A percentile compares a stretch with the other conserved stretches of the same genome.
Evolutionary conservation across 2,329 filamentous ascomycete genomes (phyloP).

Genomic region (Alternaria rosae): DNA sequence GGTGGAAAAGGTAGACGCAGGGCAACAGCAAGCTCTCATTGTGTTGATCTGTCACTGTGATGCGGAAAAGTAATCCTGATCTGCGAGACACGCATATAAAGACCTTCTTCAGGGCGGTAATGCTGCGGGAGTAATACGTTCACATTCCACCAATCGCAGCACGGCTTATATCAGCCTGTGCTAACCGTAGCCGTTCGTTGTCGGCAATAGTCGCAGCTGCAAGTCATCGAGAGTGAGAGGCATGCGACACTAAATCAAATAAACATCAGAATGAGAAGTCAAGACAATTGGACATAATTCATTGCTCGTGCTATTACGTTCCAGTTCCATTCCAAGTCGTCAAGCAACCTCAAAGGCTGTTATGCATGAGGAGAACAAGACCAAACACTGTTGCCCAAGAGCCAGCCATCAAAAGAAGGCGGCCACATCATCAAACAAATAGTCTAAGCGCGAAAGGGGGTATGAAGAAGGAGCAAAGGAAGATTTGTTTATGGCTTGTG

Average conservation of each 20-base stretch:
- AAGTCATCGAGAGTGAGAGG: background rate
- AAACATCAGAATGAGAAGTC: background rate
- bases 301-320: conserved; percentile 2
- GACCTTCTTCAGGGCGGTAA: background rate
- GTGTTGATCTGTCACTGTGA: background rate
- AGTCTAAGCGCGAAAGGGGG: conserved; percentile 15
- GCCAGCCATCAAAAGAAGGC: background rate
- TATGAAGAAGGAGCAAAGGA: conserved; percentile 17
- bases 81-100: background rate
- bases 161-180: background rate
- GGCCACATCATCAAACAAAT: background rate
- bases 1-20: background rate
- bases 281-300: background rate
- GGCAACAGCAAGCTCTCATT: background rate
- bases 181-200: background rate
- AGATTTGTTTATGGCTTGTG: conserved; percentile 33
- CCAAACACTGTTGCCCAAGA: background rate
- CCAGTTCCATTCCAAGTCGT: background rate
- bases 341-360: background rate
- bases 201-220: background rate
- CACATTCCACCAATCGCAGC: background rate
- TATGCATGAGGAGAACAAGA: background rate
- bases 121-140: background rate
- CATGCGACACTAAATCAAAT: conserved; percentile 28
- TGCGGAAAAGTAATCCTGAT: background rate